Conservation (phyloP, 768 basidiomycete genomes). For the Sistotremastrum niveocremeum region DNA sequence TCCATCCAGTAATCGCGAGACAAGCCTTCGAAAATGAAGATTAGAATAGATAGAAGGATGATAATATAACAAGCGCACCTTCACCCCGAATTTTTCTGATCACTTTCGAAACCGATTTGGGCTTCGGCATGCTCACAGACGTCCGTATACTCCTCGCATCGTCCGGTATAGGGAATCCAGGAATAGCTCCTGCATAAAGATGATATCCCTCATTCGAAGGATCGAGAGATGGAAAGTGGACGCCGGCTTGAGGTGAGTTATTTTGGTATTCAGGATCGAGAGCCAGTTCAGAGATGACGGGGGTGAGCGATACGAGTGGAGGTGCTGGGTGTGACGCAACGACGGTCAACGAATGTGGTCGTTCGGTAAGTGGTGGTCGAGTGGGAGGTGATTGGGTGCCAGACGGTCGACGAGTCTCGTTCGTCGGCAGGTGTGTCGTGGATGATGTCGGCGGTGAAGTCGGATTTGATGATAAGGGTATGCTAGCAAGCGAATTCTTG, state of each 20-base stretch:
- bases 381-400: slow-evolving; percentile 29
- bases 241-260: slow-evolving; percentile 37
- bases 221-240: slow-evolving; percentile 36
- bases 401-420: slow-evolving; percentile 42
- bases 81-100: slow-evolving; percentile 85
- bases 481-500: slow-evolving; percentile 57
- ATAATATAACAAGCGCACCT: slow-evolving; percentile 29
- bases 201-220: slow-evolving; percentile 42
- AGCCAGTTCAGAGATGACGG: slow-evolving; percentile 70
- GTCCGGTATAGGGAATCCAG: slow-evolving; percentile 86
- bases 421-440: slow-evolving; percentile 27
- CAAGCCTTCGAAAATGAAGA: slow-evolving; percentile 37
- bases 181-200: slow-evolving; percentile 62
- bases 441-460: slow-evolving; percentile 24
- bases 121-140: slow-evolving; percentile 52
- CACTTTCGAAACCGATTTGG: slow-evolving; percentile 80
- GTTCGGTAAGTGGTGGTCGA: slow-evolving; percentile 37
- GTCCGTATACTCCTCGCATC: slow-evolving; percentile 82
- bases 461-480: slow-evolving; percentile 43
- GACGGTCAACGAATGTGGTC: slow-evolving; percentile 42
- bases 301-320: slow-evolving; percentile 74
- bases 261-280: slow-evolving; percentile 53
- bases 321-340: slow-evolving; percentile 53
- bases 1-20: slow-evolving; percentile 99
- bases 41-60: slow-evolving; percentile 1